These are phyloP conservation scores for Mycena amicta DNA, from an alignment of 768 basidiomycete genomes.

Conservation along the genomic window DNA sequence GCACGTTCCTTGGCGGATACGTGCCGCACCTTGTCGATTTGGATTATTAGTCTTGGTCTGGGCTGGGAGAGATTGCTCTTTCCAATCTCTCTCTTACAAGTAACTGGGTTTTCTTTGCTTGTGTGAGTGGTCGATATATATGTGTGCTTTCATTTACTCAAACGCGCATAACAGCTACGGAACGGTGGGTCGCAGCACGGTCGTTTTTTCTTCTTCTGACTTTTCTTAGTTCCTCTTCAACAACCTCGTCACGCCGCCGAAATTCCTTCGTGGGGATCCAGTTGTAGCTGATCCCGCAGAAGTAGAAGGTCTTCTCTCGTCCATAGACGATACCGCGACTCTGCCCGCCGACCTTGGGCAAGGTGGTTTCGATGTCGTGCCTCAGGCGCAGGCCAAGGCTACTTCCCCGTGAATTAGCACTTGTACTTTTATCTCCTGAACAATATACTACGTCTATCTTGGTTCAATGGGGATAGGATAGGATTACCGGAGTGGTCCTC, in stretches of 20 bases:
- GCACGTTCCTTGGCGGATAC: conserved; percentile 92
- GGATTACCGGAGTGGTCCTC: too few species aligned
- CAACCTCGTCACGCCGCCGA: conserved; percentile 68
- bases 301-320: conserved; percentile 50
- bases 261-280: conserved; percentile 51
- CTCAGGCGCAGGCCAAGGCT: conserved; percentile 28
- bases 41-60: conserved; percentile 85
- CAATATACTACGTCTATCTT: background rate
- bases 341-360: conserved; percentile 82
- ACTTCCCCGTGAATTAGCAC: conserved; percentile 2
- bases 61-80: conserved; percentile 89
- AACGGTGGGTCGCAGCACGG: conserved; percentile 62
- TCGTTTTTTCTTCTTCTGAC: conserved; percentile 14
- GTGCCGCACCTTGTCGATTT: conserved; percentile 94
- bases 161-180: conserved; percentile 85
- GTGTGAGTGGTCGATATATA: too few species aligned
- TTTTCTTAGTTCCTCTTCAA: conserved; percentile 82
- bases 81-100: conserved; percentile 82
- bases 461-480: background rate
- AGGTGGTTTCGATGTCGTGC: conserved; percentile 82
- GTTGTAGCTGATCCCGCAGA: conserved; percentile 59
- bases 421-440: background rate
- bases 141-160: too few species aligned
- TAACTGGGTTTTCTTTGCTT: conserved; percentile 82
- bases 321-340: conserved; percentile 79